phyloP scores from a whole-genome alignment of 306 rosid genomes.

The Coriaria nepalensis region DNA sequence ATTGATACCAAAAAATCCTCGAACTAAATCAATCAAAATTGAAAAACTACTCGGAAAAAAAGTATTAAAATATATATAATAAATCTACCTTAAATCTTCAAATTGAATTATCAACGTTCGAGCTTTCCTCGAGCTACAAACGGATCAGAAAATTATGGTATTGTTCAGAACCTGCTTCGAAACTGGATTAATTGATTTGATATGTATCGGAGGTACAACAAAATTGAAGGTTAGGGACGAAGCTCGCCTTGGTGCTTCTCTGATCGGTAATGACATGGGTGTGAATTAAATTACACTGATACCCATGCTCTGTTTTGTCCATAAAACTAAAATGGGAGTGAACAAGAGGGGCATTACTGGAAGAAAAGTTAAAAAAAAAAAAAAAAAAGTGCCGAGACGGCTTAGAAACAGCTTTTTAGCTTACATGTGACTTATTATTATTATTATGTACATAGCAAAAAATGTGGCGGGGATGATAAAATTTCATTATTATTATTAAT shows the following conservation, averaged over 20 bases:
- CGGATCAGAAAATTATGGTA: slow-evolving; percentile 15
- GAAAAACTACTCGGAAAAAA: slow-evolving; percentile 4
- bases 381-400: slow-evolving; percentile 17
- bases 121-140: slow-evolving; percentile 12
- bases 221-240: slow-evolving; percentile 63
- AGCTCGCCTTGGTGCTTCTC: slow-evolving; percentile 38
- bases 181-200: slow-evolving; percentile 24
- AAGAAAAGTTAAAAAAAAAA: neutral
- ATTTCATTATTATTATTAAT: too few species aligned
- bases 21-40: slow-evolving; percentile 1
- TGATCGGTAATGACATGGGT: slow-evolving; percentile 62
- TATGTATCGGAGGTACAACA: slow-evolving; percentile 39
- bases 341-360: slow-evolving; percentile 17
- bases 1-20: too few species aligned
- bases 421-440: neutral
- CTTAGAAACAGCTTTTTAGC: slow-evolving; percentile 11
- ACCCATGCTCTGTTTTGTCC: slow-evolving; percentile 24
- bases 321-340: neutral
- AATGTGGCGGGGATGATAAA: too few species aligned
- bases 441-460: too few species aligned
- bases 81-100: slow-evolving; percentile 12
- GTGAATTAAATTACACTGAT: slow-evolving; percentile 20
- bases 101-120: slow-evolving; percentile 1
- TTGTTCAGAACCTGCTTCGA: slow-evolving; percentile 7
- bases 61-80: neutral